These are phyloP conservation scores for Taphrina communis DNA, from an alignment of 1,139 yeast species.

Conservation along the genomic window DNA sequence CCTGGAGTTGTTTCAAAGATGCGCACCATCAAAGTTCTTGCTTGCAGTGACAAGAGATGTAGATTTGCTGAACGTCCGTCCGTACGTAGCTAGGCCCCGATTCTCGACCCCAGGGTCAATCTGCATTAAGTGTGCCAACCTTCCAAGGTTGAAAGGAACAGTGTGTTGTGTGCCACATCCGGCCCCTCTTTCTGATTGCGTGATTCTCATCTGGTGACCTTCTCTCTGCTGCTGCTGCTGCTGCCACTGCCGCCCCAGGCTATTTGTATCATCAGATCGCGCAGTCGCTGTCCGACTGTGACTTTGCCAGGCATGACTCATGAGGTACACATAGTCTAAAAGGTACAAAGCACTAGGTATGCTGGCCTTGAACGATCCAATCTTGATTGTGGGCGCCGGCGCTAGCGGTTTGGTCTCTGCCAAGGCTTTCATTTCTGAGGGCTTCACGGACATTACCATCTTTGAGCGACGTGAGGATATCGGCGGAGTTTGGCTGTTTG, in stretches of 20 bases:
- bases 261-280: no score
- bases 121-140: no score
- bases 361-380: constrained; percentile 13
- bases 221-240: no score
- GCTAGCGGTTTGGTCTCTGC: constrained; percentile 69
- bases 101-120: neutral
- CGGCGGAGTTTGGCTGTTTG: constrained; percentile 61
- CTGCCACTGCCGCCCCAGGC: no score
- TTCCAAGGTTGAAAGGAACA: no score
- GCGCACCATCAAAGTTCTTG: neutral
- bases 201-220: neutral
- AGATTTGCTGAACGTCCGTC: neutral
- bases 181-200: constrained; percentile 5
- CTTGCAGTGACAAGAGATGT: no score
- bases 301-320: no score
- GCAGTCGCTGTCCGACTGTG: no score
- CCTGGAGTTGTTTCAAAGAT: neutral
- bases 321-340: no score
- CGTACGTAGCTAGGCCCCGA: neutral
- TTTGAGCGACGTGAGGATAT: constrained; percentile 59
- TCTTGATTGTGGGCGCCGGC: constrained; percentile 62
- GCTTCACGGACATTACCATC: constrained; percentile 57
- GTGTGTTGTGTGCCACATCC: neutral
- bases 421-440: constrained; percentile 60
- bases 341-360: neutral